Conservation (phyloP, 139 green algal species). For the Asterochloris erici region DNA sequence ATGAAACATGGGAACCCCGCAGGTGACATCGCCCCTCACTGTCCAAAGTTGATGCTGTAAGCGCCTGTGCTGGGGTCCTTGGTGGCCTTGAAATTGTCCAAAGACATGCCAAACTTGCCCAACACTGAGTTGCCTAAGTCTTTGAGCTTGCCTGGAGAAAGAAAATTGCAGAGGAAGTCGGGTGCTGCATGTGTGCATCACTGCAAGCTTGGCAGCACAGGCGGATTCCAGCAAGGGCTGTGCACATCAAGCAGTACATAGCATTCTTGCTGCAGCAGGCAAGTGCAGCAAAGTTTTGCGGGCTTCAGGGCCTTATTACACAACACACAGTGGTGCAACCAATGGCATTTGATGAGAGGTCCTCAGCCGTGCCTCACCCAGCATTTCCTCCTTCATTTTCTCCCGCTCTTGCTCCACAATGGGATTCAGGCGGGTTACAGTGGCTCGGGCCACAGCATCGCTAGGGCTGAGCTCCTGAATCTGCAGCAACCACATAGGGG, state of each 20-base stretch:
- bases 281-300: neutral
- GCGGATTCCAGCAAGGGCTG: neutral
- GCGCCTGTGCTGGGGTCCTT: constrained; percentile 88
- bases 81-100: constrained; percentile 97
- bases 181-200: neutral
- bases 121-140: constrained; percentile 94
- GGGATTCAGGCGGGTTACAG: constrained; percentile 60
- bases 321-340: neutral
- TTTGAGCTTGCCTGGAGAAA: constrained; percentile 86
- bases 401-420: constrained; percentile 78
- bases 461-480: constrained; percentile 65
- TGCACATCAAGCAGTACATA: neutral
- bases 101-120: constrained; percentile 90
- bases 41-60: constrained; percentile 92
- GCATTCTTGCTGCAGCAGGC: neutral
- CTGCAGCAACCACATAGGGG: constrained; percentile 18
- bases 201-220: neutral
- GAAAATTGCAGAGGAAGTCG: neutral
- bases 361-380: constrained; percentile 31
- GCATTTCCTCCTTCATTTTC: constrained; percentile 92
- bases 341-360: neutral
- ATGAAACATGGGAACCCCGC: neutral
- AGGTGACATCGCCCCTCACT: constrained; percentile 16
- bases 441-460: constrained; percentile 41
- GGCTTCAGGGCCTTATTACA: too few relatives aligned